Evolutionary conservation across 2,329 filamentous ascomycete species (phyloP), one percentile per base, ranked within the genome.

Genomic region (Trichocomaceae sp.): DNA sequence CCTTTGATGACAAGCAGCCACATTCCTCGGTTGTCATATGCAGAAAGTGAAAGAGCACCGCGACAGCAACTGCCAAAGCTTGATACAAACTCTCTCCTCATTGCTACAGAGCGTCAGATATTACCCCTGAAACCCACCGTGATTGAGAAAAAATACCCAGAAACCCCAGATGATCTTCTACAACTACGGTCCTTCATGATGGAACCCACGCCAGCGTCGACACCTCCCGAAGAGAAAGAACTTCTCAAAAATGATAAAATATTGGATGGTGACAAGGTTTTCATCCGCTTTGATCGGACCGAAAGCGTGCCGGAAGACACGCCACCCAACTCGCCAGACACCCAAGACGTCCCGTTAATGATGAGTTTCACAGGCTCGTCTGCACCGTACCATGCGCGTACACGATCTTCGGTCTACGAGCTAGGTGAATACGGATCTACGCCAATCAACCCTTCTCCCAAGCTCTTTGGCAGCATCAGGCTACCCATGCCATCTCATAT

Each of bases 401-500:
- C 17, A 15, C 33, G 42, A 33, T 54, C 56, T 13, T 62, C 63
- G 15, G 57, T 72, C 26, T 71, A 66, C 56, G 70, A 72, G 51
- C 64, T 72, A 3, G 67, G 65, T 22, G 68, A 64, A 10, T 59
- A 61, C 17, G 55, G 61, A 15, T 60, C 66, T 8, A 62, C 61
- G 7, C 61, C 61, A 17, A 49, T 58, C 1, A 45, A 55, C 10
- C 26, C 53, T 17, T 45, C 57, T 1, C 35, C 54, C 2, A 51
- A 57, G 26, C 48, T 37, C 22, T 15, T 46, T 9, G 56, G 59
- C 48, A 54, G 60, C n/a, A 35, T 52, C 15, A 62, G 66, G 42
- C 37, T 60, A n/a, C 48, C 57, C 23, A 77, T 79, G 56, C 72
- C 76, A 4, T 62, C 66, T 15, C 62, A 65, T 10, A 67, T 74